Base-by-base conservation (phyloP, 2,329 filamentous ascomycete genomes). In the Botrytis fragariae region DNA sequence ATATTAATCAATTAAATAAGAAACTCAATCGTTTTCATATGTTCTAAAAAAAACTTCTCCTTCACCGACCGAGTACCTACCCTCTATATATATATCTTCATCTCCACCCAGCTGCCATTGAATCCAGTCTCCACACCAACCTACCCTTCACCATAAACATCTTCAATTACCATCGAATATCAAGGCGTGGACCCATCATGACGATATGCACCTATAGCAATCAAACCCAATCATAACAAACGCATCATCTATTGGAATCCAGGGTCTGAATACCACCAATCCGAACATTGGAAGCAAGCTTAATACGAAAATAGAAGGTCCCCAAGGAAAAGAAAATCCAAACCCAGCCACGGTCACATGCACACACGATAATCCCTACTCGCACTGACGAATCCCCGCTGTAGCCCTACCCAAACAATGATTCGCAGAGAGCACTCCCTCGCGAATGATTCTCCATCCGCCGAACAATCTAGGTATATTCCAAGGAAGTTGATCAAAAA, bases 11-110 rank as follows among this genome's bases (percentile, higher is more conserved):
- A 65, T 48, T 32, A 48, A 35, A 25, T 20, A 57, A 32, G 9
- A 25, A 54, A 42, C 20, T 48, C 48, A 57, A 42, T 42, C 35
- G 25, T 8, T 37, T 35, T n/a, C 16, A 57, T 22, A 45, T 64
- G 48, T 20, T 18, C 25, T 68, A 42, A 54, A 16, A 35, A 35
- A 44, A 35, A 4, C 4, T n/a, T 54, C 69, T 44, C 39, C 32
- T 54, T 71, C 44, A 71, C 69, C 69, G 69, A 71, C 60, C 29
- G 37, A 61, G 54, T 60, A 69, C 67, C 39, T 35, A n/a, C 42
- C 14, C 60, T 71, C 60, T 71, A 57, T 71, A 71, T 64, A 71
- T 65, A 65, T 71, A 71, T 71, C 60, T 14, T 71, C 69, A 63
- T 22, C 32, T 48, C 69, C 29, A 51, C 69, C 25, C n/a, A 54